Base-by-base conservation (phyloP, 2,329 filamentous ascomycete species). In the Drechslerella stenobrocha region DNA sequence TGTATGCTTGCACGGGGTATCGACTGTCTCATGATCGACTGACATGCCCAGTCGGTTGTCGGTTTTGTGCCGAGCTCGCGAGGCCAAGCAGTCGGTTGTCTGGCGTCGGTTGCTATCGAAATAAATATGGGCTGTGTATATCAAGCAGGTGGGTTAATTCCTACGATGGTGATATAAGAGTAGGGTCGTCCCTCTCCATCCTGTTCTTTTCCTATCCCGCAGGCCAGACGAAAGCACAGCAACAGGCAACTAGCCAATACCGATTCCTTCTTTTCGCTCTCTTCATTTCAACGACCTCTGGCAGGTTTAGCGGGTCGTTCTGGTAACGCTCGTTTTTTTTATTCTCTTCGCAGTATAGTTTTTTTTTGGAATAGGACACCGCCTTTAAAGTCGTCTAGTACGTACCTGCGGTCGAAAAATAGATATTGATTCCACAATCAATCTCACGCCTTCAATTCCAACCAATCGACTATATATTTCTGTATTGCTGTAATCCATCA, bases 241-340 rank as follows among this genome's bases (percentile, higher is more conserved):
- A 18, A 42, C 37, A 18, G 22, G n/a, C 3, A 7, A 20, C n/a
- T 20, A 18, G 13, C 2, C 4, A 2, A 20, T 18, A 20, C 22
- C 18, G 7, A 7, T 42, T 20, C n/a, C 7, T 42, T 42, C 22
- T 20, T 18, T 20, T 3, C 22, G 4, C 37, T 42, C 22, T 18
- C 9, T 4, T 42, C 15, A 18, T 4, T 42, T 42, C 15, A 2
- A 9, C 15, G 15, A 18, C 37, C 37, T 42, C 37, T 42, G 37
- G 37, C 37, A 42, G 37, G 37, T 42, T 18, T 7, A n/a, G 3
- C 15, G 18, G 37, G 37, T 18, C 18, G 37, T 42, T 42, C 37
- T 42, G 37, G 37, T 42, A 42, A 42, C 37, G 37, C 37, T 18
- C 18, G 37, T 2, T 42, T 42, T 42, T 5, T 42, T 18, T 42